These are phyloP conservation scores for Ustilago crameri DNA, from an alignment of 1,284 basidiomycete genomes.

Conservation along the genomic window DNA sequence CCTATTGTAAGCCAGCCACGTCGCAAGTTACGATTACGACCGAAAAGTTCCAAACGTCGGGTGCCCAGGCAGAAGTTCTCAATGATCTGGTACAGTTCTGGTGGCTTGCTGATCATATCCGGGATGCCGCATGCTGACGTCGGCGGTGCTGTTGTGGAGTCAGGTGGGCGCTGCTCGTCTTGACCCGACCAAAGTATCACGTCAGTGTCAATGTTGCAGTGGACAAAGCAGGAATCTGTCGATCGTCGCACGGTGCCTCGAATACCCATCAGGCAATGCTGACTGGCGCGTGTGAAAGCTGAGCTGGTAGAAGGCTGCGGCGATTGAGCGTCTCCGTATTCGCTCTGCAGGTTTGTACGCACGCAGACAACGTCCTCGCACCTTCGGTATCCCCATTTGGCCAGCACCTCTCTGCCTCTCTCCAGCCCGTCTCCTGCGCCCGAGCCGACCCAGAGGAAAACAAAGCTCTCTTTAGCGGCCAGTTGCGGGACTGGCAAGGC, in stretches of 20 bases:
- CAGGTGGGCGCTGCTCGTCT: constrained; percentile 71
- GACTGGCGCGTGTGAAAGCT: constrained; percentile 49
- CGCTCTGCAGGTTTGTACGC: constrained; percentile 80
- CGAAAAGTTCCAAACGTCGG: constrained; percentile 90
- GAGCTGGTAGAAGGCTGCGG: constrained; percentile 35
- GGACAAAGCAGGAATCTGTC: constrained; percentile 93
- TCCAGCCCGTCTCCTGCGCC: constrained; percentile 91
- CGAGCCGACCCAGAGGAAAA: constrained; percentile 96
- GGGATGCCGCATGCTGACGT: constrained; percentile 8
- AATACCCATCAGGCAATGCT: constrained; percentile 99
- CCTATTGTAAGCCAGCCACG: constrained; percentile 93
- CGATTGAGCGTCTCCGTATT: not conserved
- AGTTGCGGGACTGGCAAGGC: constrained; percentile 84
- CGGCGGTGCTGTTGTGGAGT: not conserved
- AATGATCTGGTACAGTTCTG: constrained; percentile 92
- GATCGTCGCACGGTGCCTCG: constrained; percentile 93
- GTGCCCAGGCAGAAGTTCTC: constrained; percentile 98
- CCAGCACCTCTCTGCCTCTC: constrained; percentile 86
- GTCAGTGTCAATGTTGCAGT: constrained; percentile 98
- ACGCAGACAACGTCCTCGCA: constrained; percentile 99
- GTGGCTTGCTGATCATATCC: constrained; percentile 86
- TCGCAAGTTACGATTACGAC: constrained; percentile 77
- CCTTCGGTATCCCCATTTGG: constrained; percentile 92
- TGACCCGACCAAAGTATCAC: constrained; percentile 89
- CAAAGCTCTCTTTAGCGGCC: constrained; percentile 82